Conservation (phyloP, 2,329 filamentous ascomycete genomes). For the Botrytis pseudocinerea region DNA sequence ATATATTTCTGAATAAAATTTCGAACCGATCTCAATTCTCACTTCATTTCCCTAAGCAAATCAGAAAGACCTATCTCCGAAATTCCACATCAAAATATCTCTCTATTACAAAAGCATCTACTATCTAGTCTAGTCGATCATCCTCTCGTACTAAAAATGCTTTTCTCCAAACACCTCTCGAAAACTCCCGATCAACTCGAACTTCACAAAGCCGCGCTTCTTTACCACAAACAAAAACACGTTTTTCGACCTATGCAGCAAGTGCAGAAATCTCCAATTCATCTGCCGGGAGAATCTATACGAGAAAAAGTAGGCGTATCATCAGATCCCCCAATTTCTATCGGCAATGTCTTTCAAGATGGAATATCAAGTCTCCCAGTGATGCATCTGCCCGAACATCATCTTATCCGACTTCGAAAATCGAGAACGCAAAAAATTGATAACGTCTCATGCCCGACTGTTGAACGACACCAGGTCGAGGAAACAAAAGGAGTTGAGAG, state of each 20-base stretch:
- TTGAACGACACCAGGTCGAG: rapidly evolving
- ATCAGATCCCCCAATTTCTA: not conserved
- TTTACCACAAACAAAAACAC: not conserved
- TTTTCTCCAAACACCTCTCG: not conserved
- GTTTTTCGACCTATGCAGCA: not conserved
- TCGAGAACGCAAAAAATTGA: not conserved
- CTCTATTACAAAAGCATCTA: not conserved
- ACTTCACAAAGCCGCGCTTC: not conserved
- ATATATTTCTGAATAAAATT: no score
- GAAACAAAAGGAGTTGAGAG: not conserved
- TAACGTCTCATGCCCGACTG: no score
- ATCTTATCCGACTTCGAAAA: not conserved
- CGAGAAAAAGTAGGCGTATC: not conserved
- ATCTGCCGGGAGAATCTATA: not conserved
- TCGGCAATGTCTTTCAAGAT: conserved; percentile 7
- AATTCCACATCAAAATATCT: not conserved
- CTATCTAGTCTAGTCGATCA: no score
- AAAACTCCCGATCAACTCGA: not conserved
- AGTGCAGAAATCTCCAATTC: no score
- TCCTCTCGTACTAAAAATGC: not conserved
- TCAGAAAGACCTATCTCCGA: not conserved
- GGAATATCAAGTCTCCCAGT: not conserved
- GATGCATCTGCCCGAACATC: not conserved
- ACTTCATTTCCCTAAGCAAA: not conserved
- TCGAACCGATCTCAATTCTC: not conserved